These are phyloP conservation scores for Rhizopus sp. DNA, from an alignment of 371 early-diverging fungal genomes.

Conservation along the genomic window DNA sequence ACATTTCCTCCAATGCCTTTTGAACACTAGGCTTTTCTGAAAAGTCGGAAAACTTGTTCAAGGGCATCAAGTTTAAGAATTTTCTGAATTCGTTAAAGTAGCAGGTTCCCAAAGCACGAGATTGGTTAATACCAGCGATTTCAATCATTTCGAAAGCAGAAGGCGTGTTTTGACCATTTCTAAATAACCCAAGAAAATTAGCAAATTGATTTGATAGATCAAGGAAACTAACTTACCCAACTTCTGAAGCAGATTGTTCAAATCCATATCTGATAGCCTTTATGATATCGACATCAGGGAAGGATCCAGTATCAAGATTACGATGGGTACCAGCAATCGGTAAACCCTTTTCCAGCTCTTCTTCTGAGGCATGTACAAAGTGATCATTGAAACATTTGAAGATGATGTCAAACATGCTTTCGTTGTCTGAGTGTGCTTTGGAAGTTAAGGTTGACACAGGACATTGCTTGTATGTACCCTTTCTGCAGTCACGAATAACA, in stretches of 20 bases:
- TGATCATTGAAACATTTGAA: conserved; percentile 32
- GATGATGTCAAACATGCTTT: conserved; percentile 25
- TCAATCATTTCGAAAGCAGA: conserved; percentile 48
- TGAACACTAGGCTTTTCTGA: conserved; percentile 41
- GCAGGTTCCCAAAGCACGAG: conserved; percentile 36
- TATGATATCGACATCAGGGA: conserved; percentile 37
- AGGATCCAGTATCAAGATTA: conserved; percentile 30
- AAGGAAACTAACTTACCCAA: conserved; percentile 24
- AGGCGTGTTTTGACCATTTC: conserved; percentile 49
- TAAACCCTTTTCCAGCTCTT: conserved; percentile 38
- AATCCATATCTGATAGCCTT: conserved; percentile 27
- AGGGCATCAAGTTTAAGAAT: conserved; percentile 38
- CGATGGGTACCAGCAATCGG: conserved; percentile 49
- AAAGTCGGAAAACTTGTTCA: conserved; percentile 44
- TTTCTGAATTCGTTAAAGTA: conserved; percentile 54
- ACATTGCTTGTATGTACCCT: conserved; percentile 1
- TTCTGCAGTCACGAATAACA: conserved; percentile 1
- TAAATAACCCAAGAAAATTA: not conserved
- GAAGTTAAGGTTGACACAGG: conserved; percentile 8
- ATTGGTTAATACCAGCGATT: conserved; percentile 48
- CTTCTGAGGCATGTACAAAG: conserved; percentile 35
- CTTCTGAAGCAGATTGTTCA: conserved; percentile 31
- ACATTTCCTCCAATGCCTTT: conserved; percentile 44
- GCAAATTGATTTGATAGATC: not conserved
- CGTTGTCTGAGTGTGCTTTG: conserved; percentile 12